Evolutionary conservation across 257 asterid genomes (phyloP), one percentile per base, ranked within the genome.

Genomic region (Nicotiana paniculata): DNA sequence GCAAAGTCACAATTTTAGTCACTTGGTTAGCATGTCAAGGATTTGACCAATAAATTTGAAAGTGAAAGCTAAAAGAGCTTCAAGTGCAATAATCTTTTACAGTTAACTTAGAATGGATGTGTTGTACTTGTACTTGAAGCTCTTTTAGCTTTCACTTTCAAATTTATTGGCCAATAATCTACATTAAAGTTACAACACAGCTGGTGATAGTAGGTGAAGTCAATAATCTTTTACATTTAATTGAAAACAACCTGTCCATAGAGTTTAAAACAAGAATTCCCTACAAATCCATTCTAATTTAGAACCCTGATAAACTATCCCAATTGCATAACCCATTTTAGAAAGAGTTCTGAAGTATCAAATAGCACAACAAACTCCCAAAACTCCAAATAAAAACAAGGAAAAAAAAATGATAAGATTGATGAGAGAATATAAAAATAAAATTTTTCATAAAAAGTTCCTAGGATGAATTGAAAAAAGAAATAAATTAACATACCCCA

Each of bases 401-500:
- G 3, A 58, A 58, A 58, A 58, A 21, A 3, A 6, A 58, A 18
- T 58, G 10, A 57, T 17, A 17, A 6, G 26, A 57, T 17, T 18
- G 63, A 58, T 58, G 63, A 58, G 3, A 55, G 26, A 9, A 58
- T 21, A 46, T 11, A 18, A 74, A 74, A 18, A 33, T 21, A 76
- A 26, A 48, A 26, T n/a, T 48, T 24, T 48, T 18, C 26, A 48
- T 18, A 51, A 13, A 75, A 15, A 6, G 35, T 1, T 24, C 35
- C 17, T 15, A 62, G 17, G 16, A 62, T 1, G 59, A 24, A 43
- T 43, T 43, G 48, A 43, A 43, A 37, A 21, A n/a, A 10, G 11
- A 21, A 30, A 37, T 11, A 6, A 82, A 32, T 28, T 63, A 21
- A 13, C 75, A 37, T 85, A 87, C 88, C 88, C 90, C 90, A 69